Percentiles rank a stretch among this genome's conserved stretches.
Conservation (phyloP, 768 basidiomycete genomes). For the Calocybe cyanea region DNA sequence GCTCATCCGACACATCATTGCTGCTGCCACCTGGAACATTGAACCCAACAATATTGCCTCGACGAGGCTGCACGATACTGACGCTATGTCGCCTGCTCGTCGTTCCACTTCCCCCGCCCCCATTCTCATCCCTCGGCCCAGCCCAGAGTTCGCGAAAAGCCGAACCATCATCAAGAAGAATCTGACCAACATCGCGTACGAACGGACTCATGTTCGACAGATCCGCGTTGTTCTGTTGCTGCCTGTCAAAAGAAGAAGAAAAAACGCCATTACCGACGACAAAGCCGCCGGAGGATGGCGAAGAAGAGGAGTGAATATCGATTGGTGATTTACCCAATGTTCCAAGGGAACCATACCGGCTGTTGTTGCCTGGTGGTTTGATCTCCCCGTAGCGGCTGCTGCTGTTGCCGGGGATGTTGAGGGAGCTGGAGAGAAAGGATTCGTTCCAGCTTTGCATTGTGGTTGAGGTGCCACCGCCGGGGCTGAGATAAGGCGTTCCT, state of each 20-base stretch:
- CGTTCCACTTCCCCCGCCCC: conserved; percentile 67
- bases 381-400: conserved; percentile 56
- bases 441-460: conserved; percentile 62
- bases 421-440: conserved; percentile 51
- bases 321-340: conserved; percentile 52
- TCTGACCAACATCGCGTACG: conserved; percentile 77
- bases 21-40: conserved; percentile 49
- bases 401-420: conserved; percentile 56
- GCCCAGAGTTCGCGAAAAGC: conserved; percentile 75
- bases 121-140: conserved; percentile 63
- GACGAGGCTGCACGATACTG: conserved; percentile 73
- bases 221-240: conserved; percentile 32
- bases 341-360: conserved; percentile 64
- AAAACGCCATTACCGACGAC: conserved; percentile 43
- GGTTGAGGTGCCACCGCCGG: conserved; percentile 24
- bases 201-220: conserved; percentile 83
- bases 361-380: conserved; percentile 50
- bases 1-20: conserved; percentile 23
- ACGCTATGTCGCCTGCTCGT: conserved; percentile 83
- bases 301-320: conserved; percentile 48
- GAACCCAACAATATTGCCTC: conserved; percentile 66
- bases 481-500: conserved; percentile 43
- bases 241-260: conserved; percentile 42
- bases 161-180: conserved; percentile 69
- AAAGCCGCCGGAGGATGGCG: conserved; percentile 38